phyloP scores from a whole-genome alignment of 2,329 filamentous ascomycete species.

The Colletotrichum limetticola region DNA sequence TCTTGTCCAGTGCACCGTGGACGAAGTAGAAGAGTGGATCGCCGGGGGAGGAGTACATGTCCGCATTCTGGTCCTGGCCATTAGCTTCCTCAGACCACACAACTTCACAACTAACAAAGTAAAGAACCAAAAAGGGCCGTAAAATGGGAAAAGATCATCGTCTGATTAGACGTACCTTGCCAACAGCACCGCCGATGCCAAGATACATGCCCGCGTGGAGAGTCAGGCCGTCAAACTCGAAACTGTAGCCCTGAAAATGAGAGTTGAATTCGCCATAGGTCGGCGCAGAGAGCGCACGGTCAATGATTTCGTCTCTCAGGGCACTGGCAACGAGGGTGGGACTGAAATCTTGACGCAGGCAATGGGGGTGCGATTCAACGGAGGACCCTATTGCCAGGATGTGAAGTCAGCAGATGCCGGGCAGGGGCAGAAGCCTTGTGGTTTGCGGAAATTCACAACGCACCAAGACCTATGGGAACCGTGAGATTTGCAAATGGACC shows the following conservation, averaged over 20 bases:
- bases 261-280: background rate
- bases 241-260: background rate
- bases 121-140: background rate
- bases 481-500: background rate
- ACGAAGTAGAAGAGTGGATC: conserved; percentile 43
- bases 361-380: background rate
- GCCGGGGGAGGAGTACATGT: conserved; percentile 43
- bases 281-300: background rate
- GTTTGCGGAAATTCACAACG: background rate
- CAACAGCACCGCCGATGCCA: background rate
- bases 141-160: background rate
- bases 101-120: too few relatives aligned
- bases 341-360: background rate
- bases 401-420: background rate
- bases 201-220: background rate
- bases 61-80: background rate
- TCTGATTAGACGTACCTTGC: background rate
- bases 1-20: conserved; percentile 41
- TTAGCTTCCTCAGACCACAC: background rate
- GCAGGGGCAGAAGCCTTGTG: background rate
- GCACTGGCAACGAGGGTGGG: background rate
- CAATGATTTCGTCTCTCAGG: background rate
- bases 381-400: background rate
- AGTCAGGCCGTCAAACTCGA: background rate
- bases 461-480: background rate